Percentiles rank a stretch among this genome's conserved stretches.
Evolutionary conservation across 2,329 filamentous ascomycete species (phyloP).

Genomic region (Xylariaceae sp.): DNA sequence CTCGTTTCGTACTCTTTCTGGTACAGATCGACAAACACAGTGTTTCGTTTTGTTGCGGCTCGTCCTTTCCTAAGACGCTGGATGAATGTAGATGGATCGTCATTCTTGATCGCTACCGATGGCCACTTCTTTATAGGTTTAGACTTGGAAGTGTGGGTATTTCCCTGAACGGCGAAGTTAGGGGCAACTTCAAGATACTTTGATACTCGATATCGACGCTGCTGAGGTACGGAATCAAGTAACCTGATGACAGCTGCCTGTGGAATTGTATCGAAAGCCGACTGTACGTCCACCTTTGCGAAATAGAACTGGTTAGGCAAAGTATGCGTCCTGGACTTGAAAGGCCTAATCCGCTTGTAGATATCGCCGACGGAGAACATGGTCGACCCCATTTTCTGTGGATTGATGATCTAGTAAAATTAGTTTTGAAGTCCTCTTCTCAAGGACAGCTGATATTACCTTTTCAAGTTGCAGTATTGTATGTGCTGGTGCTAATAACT

Average conservation of each 20-base stretch:
- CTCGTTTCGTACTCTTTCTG: slow-evolving; percentile 62
- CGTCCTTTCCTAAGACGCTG: slow-evolving; percentile 50
- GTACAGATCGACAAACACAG: slow-evolving; percentile 76
- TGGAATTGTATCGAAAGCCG: slow-evolving; percentile 95
- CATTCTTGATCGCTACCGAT: slow-evolving; percentile 53
- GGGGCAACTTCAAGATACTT: slow-evolving; percentile 73
- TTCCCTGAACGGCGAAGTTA: slow-evolving; percentile 47
- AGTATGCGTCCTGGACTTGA: slow-evolving; percentile 60
- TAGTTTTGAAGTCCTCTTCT: slow-evolving; percentile 3
- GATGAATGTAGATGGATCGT: slow-evolving; percentile 52
- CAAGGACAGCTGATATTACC: slow-evolving; percentile 46
- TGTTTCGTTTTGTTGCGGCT: slow-evolving; percentile 61
- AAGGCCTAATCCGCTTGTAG: slow-evolving; percentile 72
- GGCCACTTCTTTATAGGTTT: slow-evolving; percentile 58
- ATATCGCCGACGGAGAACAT: slow-evolving; percentile 84
- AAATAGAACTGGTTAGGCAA: slow-evolving; percentile 69
- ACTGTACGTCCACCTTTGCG: slow-evolving; percentile 88
- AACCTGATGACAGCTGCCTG: slow-evolving; percentile 75
- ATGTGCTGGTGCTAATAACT: slow-evolving; percentile 73
- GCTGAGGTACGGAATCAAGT: slow-evolving; percentile 61
- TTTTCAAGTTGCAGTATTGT: slow-evolving; percentile 81
- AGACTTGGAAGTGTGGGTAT: slow-evolving; percentile 31
- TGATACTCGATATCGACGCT: slow-evolving; percentile 70
- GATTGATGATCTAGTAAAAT: slow-evolving; percentile 50
- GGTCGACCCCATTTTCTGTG: slow-evolving; percentile 73